phyloP scores from a whole-genome alignment of 257 asterid species.

The Primulina eburnea region DNA sequence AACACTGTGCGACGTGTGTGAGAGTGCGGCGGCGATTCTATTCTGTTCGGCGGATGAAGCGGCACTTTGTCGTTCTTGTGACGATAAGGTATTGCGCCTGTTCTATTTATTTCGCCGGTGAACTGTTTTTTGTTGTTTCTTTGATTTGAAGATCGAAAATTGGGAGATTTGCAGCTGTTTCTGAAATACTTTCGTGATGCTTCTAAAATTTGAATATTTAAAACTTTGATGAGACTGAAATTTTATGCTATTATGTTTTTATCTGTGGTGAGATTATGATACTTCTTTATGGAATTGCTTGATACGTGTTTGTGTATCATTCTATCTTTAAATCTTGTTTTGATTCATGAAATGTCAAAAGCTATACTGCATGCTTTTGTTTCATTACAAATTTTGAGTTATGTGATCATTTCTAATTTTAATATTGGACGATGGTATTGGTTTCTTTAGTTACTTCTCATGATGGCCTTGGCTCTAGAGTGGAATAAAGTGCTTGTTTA shows the following conservation, averaged over 20 bases:
- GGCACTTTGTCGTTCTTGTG: conserved; percentile 78
- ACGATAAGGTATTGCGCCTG: conserved; percentile 54
- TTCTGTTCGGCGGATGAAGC: conserved; percentile 76
- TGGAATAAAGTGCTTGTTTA: conserved; percentile 3
- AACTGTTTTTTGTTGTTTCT: background rate
- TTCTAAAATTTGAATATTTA: background rate
- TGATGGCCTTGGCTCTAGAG: conserved; percentile 2
- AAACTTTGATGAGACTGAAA: background rate
- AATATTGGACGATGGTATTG: background rate
- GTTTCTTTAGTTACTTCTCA: background rate
- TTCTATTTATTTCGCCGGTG: background rate
- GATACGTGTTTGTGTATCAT: background rate
- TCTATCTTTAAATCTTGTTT: background rate
- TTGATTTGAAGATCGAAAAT: background rate
- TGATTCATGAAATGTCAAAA: background rate
- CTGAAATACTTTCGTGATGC: background rate
- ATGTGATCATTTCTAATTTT: background rate
- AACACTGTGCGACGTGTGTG: conserved; percentile 90
- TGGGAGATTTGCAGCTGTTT: background rate
- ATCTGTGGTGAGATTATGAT: background rate
- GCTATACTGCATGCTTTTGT: background rate
- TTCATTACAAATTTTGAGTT: background rate
- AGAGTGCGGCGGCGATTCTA: conserved; percentile 82
- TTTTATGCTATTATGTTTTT: too few species aligned
- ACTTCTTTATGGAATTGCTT: background rate